Conservation (phyloP, 1,139 yeast species). For the Pichia sp. region DNA sequence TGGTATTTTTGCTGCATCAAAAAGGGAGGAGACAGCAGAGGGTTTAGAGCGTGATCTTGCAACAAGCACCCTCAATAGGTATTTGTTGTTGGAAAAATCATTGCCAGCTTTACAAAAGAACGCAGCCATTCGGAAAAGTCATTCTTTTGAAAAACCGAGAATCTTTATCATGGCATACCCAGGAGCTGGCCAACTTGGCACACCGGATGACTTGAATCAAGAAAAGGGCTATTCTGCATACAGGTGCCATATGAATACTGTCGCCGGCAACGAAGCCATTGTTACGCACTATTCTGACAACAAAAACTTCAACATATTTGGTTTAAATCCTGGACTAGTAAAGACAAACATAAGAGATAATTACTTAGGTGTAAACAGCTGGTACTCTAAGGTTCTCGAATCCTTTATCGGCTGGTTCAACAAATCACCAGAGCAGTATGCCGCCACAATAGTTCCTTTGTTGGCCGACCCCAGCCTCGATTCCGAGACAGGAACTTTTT, state of each 20-base stretch:
- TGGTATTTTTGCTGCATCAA: constrained; percentile 35
- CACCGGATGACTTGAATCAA: constrained; percentile 33
- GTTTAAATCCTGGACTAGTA: constrained; percentile 38
- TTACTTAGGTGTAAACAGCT: constrained; percentile 28
- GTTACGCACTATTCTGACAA: constrained; percentile 17
- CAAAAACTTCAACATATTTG: constrained; percentile 29
- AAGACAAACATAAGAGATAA: constrained; percentile 35
- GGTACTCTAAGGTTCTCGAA: constrained; percentile 30
- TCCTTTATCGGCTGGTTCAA: constrained; percentile 31
- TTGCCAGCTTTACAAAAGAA: constrained; percentile 19
- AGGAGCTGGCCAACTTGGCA: constrained; percentile 34
- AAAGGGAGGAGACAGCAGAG: constrained; percentile 34
- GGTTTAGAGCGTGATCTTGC: constrained; percentile 38
- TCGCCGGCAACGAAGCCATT: constrained; percentile 39
- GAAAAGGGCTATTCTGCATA: constrained; percentile 31
- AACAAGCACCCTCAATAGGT: constrained; percentile 36
- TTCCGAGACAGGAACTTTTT: constrained; percentile 29
- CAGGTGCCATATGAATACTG: constrained; percentile 36
- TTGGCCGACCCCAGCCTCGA: constrained; percentile 33
- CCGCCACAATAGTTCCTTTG: constrained; percentile 31
- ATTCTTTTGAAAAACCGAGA: constrained; percentile 29
- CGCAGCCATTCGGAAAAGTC: not conserved
- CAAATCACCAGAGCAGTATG: constrained; percentile 34
- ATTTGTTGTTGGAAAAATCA: constrained; percentile 29
- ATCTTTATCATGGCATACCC: constrained; percentile 38